Conservation (phyloP, 192 early-diverging fungal species). For the Coemansia sp. region DNA sequence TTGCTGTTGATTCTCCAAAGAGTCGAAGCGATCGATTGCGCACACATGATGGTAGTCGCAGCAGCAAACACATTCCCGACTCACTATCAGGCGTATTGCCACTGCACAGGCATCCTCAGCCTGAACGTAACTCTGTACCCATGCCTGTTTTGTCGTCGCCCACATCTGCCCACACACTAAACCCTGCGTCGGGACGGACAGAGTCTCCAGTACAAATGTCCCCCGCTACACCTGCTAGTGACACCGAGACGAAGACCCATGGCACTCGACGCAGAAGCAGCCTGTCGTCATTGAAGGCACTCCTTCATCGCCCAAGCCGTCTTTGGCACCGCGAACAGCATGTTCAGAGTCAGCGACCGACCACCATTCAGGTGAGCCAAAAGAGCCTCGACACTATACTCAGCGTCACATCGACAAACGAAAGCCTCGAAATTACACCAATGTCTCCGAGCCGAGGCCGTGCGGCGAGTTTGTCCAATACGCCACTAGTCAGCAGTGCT, state of each 20-base stretch:
- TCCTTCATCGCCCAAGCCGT: conserved; percentile 35
- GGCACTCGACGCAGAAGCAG: conserved; percentile 34
- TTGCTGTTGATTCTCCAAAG: not conserved
- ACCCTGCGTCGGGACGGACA: not conserved
- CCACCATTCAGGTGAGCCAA: not conserved
- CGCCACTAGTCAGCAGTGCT: not conserved
- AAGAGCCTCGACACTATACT: conserved; percentile 19
- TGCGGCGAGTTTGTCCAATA: conserved; percentile 18
- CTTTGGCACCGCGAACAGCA: not conserved
- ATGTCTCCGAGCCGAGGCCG: conserved; percentile 12
- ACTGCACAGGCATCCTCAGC: not conserved
- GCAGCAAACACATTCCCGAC: not conserved
- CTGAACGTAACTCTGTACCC: conserved; percentile 11
- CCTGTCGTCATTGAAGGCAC: conserved; percentile 23
- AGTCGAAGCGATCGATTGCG: not conserved
- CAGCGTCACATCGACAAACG: conserved; percentile 4
- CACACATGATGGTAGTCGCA: not conserved
- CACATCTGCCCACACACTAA: not conserved
- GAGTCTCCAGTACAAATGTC: not conserved
- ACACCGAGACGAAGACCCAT: not conserved
- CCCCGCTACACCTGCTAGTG: not conserved
- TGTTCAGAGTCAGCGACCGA: not conserved
- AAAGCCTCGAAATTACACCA: not conserved
- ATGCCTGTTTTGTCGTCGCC: conserved; percentile 14
- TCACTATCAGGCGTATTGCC: not conserved